Evolutionary conservation across 306 rosid genomes (phyloP), one percentile per base, ranked within the genome.

Genomic region (Pyrus betulifolia): DNA sequence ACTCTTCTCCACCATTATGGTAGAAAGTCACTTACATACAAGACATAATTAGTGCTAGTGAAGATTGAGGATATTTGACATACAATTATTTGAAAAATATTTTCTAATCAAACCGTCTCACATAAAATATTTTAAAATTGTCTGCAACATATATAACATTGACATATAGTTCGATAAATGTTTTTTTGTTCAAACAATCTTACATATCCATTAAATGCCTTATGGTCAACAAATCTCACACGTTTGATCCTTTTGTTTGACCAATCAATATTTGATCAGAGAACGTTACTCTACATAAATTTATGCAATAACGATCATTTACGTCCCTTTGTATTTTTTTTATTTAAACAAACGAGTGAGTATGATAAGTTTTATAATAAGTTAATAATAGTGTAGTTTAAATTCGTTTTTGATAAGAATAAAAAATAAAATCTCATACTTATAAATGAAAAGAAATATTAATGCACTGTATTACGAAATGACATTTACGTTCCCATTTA

Each of bases 361-460:
- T 38, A 0, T 0, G 2, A 0, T 38, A 38, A 38, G 0, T 0
- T 0, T 38, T 2, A 38, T 0, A 35, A 35, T 35, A 0, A 0
- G 0, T 2, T 38, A 38, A 7, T 2, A 38, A 7, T 38, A 7
- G 2, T 38, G 2, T 38, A 0, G 0, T 38, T 38, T 9, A 38
- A 38, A 7, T 38, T 38, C 0, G 0, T 7, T 1, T 35, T 38
- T 7, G 0, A 0, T 5, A 0, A 33, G 1, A 33, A 33, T 33
- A 0, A 1, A 5, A 33, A 5, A 33, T 33, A 33, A 33, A 1
- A 33, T 2, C 2, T 33, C 35, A 4, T 0, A 31, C 8, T 35
- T 35, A 35, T 38, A 38, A 38, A 7, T 38, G 0, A 38, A 1
- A 0, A 38, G 0, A 35, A 38, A 7, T 6, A 35, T 0, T 0